phyloP scores from a whole-genome alignment of 805 yeast species.

The Yarrowia sp. region DNA sequence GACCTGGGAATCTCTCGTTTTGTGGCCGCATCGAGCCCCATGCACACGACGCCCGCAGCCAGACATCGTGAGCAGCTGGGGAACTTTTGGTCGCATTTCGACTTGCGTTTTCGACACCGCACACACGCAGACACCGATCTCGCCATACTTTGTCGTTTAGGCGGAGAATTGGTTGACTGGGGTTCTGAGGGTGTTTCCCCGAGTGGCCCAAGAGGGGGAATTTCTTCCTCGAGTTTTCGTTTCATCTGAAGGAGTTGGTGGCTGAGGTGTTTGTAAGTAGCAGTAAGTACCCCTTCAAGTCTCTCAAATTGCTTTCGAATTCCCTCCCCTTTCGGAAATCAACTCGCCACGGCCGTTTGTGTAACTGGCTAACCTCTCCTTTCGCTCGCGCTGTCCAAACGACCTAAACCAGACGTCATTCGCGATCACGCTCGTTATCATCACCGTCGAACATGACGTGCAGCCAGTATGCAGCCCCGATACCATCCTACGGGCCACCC shows the following conservation, averaged over 20 bases:
- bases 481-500: conserved; percentile 16
- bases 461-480: conserved; percentile 7
- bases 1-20: conserved; percentile 82
- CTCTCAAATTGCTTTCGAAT: no score
- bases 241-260: not conserved
- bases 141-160: conserved; percentile 51
- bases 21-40: conserved; percentile 85
- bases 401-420: not conserved
- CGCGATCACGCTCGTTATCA: conserved; percentile 14
- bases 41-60: conserved; percentile 74
- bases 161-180: not conserved
- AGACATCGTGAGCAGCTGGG: conserved; percentile 71
- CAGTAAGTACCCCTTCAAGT: no score
- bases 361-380: not conserved
- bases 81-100: conserved; percentile 70
- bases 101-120: conserved; percentile 73
- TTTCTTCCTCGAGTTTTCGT: not conserved
- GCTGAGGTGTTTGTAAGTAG: no score
- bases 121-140: conserved; percentile 84
- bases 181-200: no score
- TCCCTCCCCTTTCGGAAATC: no score
- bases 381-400: no score
- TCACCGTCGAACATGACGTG: not conserved
- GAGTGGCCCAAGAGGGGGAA: not conserved
- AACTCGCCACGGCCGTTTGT: not conserved